Conservation (phyloP, 2,329 filamentous ascomycete genomes). For the Colletotrichum noveboracense region DNA sequence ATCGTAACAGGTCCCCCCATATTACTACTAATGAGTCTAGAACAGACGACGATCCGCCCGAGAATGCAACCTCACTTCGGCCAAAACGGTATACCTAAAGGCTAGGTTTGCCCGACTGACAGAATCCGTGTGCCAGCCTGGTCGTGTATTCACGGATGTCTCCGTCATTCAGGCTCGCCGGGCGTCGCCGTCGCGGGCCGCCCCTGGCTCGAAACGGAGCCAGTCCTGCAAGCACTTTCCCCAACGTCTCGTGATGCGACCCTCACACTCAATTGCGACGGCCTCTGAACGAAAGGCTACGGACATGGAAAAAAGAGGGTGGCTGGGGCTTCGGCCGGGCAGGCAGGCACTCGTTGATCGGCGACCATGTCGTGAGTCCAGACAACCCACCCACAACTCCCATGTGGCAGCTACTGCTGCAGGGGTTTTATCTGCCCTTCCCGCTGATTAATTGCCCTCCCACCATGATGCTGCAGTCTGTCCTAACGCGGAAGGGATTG, state of each 20-base stretch:
- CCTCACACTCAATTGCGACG: neutral
- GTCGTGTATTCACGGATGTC: neutral
- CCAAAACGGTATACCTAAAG: too few relatives aligned
- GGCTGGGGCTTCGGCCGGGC: neutral
- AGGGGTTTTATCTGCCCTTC: neutral
- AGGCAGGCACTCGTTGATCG: neutral
- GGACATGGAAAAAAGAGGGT: neutral
- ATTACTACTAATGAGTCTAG: too few relatives aligned
- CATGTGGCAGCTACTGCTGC: neutral
- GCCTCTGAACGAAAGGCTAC: neutral
- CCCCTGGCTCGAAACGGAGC: neutral
- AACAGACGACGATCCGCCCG: neutral
- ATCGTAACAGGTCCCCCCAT: too few relatives aligned
- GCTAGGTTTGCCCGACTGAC: neutral
- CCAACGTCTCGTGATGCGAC: neutral
- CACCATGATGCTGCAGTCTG: neutral
- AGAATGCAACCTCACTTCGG: neutral
- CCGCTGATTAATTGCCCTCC: neutral
- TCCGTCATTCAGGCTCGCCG: neutral
- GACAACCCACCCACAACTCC: neutral
- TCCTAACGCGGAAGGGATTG: neutral
- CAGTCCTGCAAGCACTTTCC: neutral
- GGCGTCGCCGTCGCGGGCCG: neutral
- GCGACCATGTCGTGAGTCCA: neutral
- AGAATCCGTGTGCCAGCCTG: neutral